These are phyloP conservation scores for Boletus sp. DNA, from an alignment of 768 basidiomycete species.

Conservation along the genomic window DNA sequence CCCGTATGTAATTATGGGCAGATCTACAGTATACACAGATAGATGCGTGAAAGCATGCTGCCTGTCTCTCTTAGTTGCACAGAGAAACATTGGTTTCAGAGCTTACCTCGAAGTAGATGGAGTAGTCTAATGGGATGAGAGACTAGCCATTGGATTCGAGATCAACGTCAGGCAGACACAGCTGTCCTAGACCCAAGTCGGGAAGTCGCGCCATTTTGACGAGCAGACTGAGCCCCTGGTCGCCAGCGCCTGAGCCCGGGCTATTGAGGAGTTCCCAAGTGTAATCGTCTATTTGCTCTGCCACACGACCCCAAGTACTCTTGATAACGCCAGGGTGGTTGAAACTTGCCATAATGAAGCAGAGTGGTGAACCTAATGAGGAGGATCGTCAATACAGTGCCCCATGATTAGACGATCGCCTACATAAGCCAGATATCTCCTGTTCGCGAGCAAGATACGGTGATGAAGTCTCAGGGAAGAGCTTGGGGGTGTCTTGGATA, in stretches of 20 bases:
- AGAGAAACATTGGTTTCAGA: not conserved
- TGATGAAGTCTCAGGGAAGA: conserved; percentile 23
- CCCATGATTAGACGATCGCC: conserved; percentile 23
- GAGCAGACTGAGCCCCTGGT: conserved; percentile 54
- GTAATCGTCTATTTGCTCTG: conserved; percentile 62
- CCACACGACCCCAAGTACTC: conserved; percentile 64
- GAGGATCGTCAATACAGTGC: not conserved
- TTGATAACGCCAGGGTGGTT: conserved; percentile 61
- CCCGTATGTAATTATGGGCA: conserved; percentile 14
- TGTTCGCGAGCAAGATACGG: conserved; percentile 57
- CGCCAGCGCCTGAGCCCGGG: conserved; percentile 33
- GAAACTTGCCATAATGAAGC: conserved; percentile 70
- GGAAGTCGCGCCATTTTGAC: conserved; percentile 73
- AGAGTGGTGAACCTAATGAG: conserved; percentile 65
- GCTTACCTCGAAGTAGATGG: conserved; percentile 9
- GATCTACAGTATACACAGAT: conserved; percentile 15
- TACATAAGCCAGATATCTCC: conserved; percentile 74
- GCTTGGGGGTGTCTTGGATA: conserved; percentile 24
- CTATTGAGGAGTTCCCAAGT: conserved; percentile 62
- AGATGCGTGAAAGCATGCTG: conserved; percentile 12
- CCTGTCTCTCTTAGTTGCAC: not conserved
- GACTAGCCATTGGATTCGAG: conserved; percentile 21
- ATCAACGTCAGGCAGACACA: conserved; percentile 36
- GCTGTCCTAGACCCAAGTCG: conserved; percentile 69
- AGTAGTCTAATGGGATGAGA: not conserved